Evolutionary conservation across 2,329 filamentous ascomycete species (phyloP).

Genomic region (Phoma sp.): DNA sequence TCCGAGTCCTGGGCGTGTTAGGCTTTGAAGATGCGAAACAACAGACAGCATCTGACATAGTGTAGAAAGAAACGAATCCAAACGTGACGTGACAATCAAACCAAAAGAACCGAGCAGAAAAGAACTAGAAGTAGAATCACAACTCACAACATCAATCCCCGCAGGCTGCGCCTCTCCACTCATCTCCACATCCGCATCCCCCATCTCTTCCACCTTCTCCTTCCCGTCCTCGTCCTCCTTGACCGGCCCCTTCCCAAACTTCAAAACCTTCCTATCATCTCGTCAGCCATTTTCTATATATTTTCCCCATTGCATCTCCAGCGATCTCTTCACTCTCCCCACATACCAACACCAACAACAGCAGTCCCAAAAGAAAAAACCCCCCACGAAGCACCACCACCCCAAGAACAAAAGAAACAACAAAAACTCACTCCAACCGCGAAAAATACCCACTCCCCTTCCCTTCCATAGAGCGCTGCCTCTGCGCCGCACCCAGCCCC

Average conservation of each 20-base stretch:
- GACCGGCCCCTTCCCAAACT: constrained; percentile 7
- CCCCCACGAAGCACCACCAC: no score
- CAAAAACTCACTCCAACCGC: constrained; percentile 9
- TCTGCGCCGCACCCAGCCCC: neutral
- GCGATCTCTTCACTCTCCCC: no score
- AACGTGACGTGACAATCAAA: neutral
- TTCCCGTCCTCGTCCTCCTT: constrained; percentile 5
- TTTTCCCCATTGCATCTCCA: no score
- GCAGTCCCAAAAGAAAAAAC: no score
- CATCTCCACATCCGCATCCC: neutral
- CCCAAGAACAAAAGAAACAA: constrained; percentile 14
- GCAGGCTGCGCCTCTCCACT: neutral
- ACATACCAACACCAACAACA: no score
- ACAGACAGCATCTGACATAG: no score
- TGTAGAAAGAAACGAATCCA: no score
- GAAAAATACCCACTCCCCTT: constrained; percentile 12
- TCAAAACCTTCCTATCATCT: constrained; percentile 7
- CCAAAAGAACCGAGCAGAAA: neutral
- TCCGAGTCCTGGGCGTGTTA: constrained; percentile 26
- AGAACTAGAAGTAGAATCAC: no score
- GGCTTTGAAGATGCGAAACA: no score
- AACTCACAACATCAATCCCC: constrained; percentile 25
- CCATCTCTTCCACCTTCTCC: constrained; percentile 4
- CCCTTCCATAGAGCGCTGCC: constrained; percentile 1
- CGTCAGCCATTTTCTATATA: constrained; percentile 2